Percentiles rank a stretch among this genome's conserved stretches.
Evolutionary conservation across 176 grass and related monocot species (phyloP).

Genomic region (Chloris gayana): DNA sequence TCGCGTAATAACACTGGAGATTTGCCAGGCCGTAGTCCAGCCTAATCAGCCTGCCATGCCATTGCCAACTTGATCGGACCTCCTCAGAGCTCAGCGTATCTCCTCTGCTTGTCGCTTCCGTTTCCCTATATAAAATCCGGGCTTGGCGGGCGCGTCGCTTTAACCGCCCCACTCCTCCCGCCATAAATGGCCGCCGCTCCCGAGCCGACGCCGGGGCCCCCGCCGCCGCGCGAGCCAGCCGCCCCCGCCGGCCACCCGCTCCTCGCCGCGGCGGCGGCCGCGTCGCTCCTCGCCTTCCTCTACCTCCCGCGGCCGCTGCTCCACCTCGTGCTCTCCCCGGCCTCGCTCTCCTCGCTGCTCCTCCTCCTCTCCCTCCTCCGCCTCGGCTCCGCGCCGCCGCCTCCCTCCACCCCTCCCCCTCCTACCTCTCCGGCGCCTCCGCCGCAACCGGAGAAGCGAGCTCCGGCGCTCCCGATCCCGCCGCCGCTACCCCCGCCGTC

Average conservation of each 20-base stretch:
- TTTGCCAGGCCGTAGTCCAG: too few species aligned
- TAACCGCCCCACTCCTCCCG: slow-evolving; percentile 34
- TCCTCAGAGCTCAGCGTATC: too few species aligned
- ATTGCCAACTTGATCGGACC: too few species aligned
- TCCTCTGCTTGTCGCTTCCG: slow-evolving; percentile 1
- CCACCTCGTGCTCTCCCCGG: slow-evolving; percentile 60
- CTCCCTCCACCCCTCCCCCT: not conserved
- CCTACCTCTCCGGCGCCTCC: not conserved
- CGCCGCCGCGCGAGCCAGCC: not conserved
- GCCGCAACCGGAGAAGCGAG: not conserved
- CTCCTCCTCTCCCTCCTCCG: slow-evolving; percentile 62
- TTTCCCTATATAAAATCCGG: slow-evolving; percentile 9
- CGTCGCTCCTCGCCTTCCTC: slow-evolving; percentile 66
- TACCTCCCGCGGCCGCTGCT: slow-evolving; percentile 72
- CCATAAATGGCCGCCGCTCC: slow-evolving; percentile 51
- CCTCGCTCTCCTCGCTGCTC: slow-evolving; percentile 61
- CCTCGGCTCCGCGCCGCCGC: slow-evolving; percentile 48
- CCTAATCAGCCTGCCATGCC: too few species aligned
- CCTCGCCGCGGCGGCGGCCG: slow-evolving; percentile 43
- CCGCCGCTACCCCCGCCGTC: not conserved
- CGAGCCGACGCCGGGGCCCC: not conserved
- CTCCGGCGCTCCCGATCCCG: not conserved
- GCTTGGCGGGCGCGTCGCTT: slow-evolving; percentile 31
- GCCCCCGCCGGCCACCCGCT: slow-evolving; percentile 35
- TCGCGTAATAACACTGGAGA: too few species aligned